Evolutionary conservation across 2,329 filamentous ascomycete species (phyloP).

Genomic region (Venturia oleaginea): DNA sequence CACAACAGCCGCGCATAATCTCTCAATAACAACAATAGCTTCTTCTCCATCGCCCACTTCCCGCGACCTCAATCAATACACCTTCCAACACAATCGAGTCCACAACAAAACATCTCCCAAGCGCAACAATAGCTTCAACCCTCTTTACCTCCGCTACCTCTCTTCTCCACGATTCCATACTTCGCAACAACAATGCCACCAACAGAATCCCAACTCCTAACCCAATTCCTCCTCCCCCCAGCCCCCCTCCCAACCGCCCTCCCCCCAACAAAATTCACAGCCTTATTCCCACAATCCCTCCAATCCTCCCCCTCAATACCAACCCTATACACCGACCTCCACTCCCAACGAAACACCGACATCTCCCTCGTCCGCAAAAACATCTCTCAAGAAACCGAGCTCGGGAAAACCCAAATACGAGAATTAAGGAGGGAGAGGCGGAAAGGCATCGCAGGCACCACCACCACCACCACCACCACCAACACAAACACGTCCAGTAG

Average conservation of each 20-base stretch:
- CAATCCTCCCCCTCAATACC: slow-evolving; percentile 59
- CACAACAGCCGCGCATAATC: background rate
- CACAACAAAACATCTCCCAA: background rate
- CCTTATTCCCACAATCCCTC: slow-evolving; percentile 62
- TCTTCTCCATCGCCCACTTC: background rate
- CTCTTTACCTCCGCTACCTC: too few species aligned
- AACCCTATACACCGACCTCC: slow-evolving; percentile 68
- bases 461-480: background rate
- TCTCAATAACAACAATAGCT: background rate
- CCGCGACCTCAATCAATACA: background rate
- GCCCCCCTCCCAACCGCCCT: slow-evolving; percentile 65
- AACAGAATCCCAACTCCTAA: slow-evolving; percentile 65
- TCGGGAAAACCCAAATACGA: slow-evolving; percentile 49
- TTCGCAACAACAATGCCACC: slow-evolving; percentile 53
- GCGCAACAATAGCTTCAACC: background rate
- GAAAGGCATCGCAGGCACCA: slow-evolving; percentile 26
- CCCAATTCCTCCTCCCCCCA: slow-evolving; percentile 68
- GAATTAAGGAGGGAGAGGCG: slow-evolving; percentile 47
- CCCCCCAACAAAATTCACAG: slow-evolving; percentile 64
- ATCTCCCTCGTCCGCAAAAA: slow-evolving; percentile 59
- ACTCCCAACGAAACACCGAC: slow-evolving; percentile 60
- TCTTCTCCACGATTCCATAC: too few species aligned
- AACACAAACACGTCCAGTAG: background rate
- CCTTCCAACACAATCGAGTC: background rate
- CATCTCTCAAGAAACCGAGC: slow-evolving; percentile 55